Conservation (phyloP, 2,329 filamentous ascomycete species). For the Penicillium corylophilum region DNA sequence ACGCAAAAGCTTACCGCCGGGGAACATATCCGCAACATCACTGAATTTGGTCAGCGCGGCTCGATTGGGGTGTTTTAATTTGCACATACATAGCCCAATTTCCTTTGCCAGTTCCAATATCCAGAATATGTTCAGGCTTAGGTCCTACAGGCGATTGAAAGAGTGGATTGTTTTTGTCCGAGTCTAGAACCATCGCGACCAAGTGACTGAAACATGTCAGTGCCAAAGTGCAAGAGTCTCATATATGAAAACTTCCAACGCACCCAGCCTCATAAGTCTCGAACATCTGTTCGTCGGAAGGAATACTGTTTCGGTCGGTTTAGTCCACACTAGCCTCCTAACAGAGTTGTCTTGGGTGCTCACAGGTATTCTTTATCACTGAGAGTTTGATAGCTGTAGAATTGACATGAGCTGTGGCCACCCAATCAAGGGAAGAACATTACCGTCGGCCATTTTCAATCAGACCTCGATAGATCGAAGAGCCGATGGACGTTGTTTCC, state of each 20-base stretch:
- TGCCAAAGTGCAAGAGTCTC: too few species aligned
- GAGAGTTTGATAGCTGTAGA: slow-evolving; percentile 20
- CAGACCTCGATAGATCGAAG: slow-evolving; percentile 20
- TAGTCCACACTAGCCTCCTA: not conserved
- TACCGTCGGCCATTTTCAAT: slow-evolving; percentile 22
- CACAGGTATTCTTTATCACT: slow-evolving; percentile 19
- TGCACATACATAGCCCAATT: slow-evolving; percentile 10
- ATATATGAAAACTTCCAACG: too few species aligned
- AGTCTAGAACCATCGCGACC: slow-evolving; percentile 8
- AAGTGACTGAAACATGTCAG: slow-evolving; percentile 7
- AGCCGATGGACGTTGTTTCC: slow-evolving; percentile 22
- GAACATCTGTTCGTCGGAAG: slow-evolving; percentile 11
- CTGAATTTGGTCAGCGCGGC: not conserved
- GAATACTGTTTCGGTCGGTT: not conserved
- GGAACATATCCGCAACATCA: slow-evolving; percentile 23
- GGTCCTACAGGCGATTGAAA: slow-evolving; percentile 8
- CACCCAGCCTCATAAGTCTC: slow-evolving; percentile 15
- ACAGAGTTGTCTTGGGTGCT: not conserved
- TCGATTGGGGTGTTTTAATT: too few species aligned
- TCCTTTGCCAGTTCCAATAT: slow-evolving; percentile 13
- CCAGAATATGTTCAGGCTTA: slow-evolving; percentile 3
- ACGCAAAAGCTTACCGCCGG: slow-evolving; percentile 4
- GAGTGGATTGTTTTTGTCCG: slow-evolving; percentile 8
- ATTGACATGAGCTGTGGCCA: not conserved
- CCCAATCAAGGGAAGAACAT: not conserved